Percentiles rank a stretch among this genome's conserved stretches.
Evolutionary conservation across 306 rosid species (phyloP).

Genomic region (Vicia sativa): DNA sequence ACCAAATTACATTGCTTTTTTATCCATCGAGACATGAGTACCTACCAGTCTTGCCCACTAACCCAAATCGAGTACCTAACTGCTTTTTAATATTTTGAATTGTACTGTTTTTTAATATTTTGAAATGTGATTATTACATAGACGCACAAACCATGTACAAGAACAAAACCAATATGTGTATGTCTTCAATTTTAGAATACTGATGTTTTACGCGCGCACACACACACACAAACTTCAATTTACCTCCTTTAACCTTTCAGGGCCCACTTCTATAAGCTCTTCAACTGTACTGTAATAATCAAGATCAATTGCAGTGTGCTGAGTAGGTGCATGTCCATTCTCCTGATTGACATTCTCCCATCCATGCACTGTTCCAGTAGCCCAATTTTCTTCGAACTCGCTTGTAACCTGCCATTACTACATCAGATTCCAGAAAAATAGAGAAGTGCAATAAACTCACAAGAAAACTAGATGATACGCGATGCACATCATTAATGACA

Average conservation of each 20-base stretch:
- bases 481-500: constrained; percentile 10
- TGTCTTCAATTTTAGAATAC: neutral
- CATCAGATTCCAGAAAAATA: constrained; percentile 31
- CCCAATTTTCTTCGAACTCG: constrained; percentile 91
- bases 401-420: constrained; percentile 57
- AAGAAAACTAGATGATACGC: neutral
- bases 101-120: neutral
- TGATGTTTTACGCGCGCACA: neutral
- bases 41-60: neutral
- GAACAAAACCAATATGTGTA: neutral
- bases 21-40: neutral
- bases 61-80: neutral
- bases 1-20: neutral
- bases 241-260: constrained; percentile 95
- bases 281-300: constrained; percentile 87
- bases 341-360: constrained; percentile 77
- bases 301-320: constrained; percentile 72
- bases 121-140: neutral
- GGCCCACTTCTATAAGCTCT: constrained; percentile 83
- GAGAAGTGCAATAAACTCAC: neutral
- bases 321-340: constrained; percentile 59
- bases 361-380: constrained; percentile 59
- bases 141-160: neutral
- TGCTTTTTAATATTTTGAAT: neutral
- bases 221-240: constrained; percentile 27